These are phyloP conservation scores for Xylariaceae sp. DNA, from an alignment of 2,329 filamentous ascomycete genomes.

Conservation along the genomic window DNA sequence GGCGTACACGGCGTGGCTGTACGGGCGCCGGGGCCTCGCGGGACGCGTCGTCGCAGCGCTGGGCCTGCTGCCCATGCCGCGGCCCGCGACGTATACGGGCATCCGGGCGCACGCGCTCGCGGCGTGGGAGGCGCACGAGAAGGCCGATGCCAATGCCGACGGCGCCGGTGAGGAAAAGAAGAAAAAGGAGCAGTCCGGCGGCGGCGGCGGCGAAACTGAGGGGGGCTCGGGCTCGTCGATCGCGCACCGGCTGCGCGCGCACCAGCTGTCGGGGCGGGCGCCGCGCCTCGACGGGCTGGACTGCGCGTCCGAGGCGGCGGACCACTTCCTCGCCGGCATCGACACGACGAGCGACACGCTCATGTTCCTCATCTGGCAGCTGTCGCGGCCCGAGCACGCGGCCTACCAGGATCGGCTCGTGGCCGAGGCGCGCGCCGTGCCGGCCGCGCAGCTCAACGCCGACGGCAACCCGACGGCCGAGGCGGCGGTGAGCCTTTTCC, in stretches of 20 bases:
- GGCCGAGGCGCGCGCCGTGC: constrained; percentile 30
- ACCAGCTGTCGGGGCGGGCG: constrained; percentile 20
- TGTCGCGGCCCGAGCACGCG: constrained; percentile 35
- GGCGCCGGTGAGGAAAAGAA: neutral
- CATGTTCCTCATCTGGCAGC: constrained; percentile 42
- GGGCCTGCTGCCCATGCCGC: constrained; percentile 39
- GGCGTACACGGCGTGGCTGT: constrained; percentile 39
- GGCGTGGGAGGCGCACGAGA: constrained; percentile 9
- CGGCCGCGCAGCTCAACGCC: constrained; percentile 14
- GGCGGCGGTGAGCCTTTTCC: constrained; percentile 24
- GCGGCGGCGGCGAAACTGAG: no score
- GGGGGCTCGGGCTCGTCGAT: constrained; percentile 17
- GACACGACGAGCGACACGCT: constrained; percentile 45
- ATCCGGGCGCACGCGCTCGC: constrained; percentile 34
- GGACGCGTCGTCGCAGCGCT: constrained; percentile 25
- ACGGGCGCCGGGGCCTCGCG: constrained; percentile 29
- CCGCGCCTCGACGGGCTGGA: constrained; percentile 32
- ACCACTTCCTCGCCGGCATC: constrained; percentile 46
- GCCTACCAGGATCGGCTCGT: constrained; percentile 36
- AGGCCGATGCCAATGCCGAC: neutral
- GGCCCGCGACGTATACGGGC: constrained; percentile 42
- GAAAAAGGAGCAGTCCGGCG: no score
- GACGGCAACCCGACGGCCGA: constrained; percentile 27
- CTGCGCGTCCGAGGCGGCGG: constrained; percentile 44
- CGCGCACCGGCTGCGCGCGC: constrained; percentile 29